Conservation (phyloP, 2,329 filamentous ascomycete genomes). For the Coleophoma crateriformis region DNA sequence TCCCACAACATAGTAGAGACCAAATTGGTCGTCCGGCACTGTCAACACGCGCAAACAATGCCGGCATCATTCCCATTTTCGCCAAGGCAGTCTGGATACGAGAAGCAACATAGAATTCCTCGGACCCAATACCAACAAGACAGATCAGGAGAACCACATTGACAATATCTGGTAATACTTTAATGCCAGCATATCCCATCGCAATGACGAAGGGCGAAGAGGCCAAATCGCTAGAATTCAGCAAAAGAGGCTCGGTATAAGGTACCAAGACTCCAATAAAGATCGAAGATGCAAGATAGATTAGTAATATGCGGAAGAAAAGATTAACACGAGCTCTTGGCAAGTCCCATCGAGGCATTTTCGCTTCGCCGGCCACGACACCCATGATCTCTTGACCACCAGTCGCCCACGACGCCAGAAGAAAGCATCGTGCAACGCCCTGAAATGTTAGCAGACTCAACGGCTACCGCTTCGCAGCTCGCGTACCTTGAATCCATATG, state of each 20-base stretch:
- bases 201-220: slow-evolving; percentile 42
- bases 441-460: not conserved
- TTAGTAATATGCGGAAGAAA: not conserved
- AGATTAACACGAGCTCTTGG: not conserved
- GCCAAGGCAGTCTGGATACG: not conserved
- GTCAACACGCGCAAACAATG: not conserved
- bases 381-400: not conserved
- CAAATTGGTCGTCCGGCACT: not conserved
- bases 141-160: slow-evolving; percentile 50
- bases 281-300: not conserved
- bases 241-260: not conserved
- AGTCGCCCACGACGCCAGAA: not conserved
- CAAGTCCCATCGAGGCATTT: not conserved
- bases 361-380: not conserved
- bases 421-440: not conserved
- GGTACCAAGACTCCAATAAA: not conserved
- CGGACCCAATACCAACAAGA: not conserved
- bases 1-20: not conserved
- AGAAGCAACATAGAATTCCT: not conserved
- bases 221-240: slow-evolving; percentile 12
- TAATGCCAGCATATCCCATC: slow-evolving; percentile 59
- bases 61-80: not conserved
- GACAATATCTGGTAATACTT: slow-evolving; percentile 58
- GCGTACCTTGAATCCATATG: not conserved
- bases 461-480: not conserved